phyloP scores from a whole-genome alignment of 2,329 filamentous ascomycete species.

The Macrophomina tecta region DNA sequence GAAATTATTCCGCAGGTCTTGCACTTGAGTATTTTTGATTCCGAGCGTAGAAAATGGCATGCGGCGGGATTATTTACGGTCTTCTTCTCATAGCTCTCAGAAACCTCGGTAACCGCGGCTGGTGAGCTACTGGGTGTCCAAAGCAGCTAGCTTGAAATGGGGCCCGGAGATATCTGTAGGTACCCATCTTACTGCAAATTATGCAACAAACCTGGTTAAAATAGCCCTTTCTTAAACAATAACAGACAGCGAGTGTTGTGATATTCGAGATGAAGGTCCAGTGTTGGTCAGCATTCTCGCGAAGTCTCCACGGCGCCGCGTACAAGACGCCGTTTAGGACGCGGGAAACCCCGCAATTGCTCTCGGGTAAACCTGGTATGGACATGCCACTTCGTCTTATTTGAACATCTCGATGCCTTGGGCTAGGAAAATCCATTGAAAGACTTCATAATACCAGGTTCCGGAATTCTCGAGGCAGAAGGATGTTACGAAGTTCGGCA shows the following conservation, averaged over 20 bases:
- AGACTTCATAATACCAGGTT: neutral
- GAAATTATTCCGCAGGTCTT: slow-evolving; percentile 13
- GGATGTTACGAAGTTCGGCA: slow-evolving; percentile 7
- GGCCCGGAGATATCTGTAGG: neutral
- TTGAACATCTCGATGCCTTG: neutral
- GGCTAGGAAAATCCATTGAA: no score
- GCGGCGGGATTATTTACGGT: neutral
- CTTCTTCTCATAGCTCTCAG: neutral
- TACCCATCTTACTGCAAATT: neutral
- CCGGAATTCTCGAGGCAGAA: neutral
- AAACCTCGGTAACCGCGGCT: neutral
- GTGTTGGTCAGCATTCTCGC: slow-evolving; percentile 1
- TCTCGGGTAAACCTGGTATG: neutral
- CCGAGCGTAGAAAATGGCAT: neutral
- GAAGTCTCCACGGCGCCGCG: slow-evolving; percentile 10
- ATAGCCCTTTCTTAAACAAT: neutral
- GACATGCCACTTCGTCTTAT: neutral
- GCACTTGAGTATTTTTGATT: neutral
- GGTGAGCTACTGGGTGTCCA: neutral
- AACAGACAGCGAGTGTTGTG: neutral
- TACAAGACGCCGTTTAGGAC: neutral
- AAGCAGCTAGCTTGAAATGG: neutral
- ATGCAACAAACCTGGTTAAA: neutral
- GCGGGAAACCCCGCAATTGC: slow-evolving; percentile 20
- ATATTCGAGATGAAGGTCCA: neutral